phyloP scores from a whole-genome alignment of 345 rosid genomes.

The Euphorbia pulcherrima region DNA sequence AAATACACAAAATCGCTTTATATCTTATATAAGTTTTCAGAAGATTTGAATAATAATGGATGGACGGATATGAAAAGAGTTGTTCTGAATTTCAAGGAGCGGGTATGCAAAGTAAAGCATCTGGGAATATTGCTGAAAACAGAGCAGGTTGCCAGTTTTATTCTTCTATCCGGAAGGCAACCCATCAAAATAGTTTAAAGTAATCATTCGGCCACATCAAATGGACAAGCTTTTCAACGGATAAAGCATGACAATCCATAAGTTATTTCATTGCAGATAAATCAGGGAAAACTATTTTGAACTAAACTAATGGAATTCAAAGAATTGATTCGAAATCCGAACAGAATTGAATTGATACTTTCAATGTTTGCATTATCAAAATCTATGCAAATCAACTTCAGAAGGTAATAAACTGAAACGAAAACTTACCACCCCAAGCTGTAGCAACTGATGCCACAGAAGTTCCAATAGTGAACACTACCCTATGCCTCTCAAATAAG shows the following conservation, averaged over 20 bases:
- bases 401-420: background rate
- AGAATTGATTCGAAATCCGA: background rate
- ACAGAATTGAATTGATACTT: background rate
- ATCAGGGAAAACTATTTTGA: background rate
- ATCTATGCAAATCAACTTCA: background rate
- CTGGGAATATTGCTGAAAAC: background rate
- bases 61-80: background rate
- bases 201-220: background rate
- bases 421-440: slow-evolving; percentile 75
- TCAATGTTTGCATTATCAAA: background rate
- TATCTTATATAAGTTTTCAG: background rate
- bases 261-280: background rate
- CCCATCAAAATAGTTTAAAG: background rate
- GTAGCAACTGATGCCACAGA: slow-evolving; percentile 89
- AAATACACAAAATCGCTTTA: background rate
- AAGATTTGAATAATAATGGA: background rate
- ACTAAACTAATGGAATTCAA: background rate
- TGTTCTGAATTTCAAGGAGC: background rate
- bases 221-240: background rate
- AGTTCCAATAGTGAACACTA: slow-evolving; percentile 84
- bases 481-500: slow-evolving; percentile 77
- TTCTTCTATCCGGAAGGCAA: background rate
- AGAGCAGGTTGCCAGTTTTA: background rate
- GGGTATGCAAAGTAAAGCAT: background rate
- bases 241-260: background rate